These are phyloP conservation scores for Gentiana straminea DNA, from an alignment of 257 asterid species.

Conservation along the genomic window DNA sequence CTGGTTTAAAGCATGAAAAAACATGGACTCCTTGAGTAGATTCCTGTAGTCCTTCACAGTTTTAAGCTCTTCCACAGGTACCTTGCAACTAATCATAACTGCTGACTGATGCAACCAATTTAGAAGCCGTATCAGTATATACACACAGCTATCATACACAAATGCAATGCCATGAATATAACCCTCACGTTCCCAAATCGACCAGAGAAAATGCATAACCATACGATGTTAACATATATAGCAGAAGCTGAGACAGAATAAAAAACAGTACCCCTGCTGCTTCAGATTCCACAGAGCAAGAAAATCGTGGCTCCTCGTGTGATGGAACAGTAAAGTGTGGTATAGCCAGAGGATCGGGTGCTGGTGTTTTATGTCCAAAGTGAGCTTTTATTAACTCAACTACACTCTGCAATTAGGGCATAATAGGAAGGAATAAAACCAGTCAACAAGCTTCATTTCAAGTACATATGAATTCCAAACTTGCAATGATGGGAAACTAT, in stretches of 20 bases:
- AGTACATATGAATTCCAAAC: neutral
- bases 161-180: neutral
- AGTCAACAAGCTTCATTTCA: conserved; percentile 2
- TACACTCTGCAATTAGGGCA: conserved; percentile 49
- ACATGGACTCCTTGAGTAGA: conserved; percentile 91
- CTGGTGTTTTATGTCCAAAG: conserved; percentile 55
- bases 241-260: neutral
- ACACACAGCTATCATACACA: neutral
- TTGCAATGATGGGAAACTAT: neutral
- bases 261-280: conserved; percentile 71
- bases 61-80: conserved; percentile 59
- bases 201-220: neutral
- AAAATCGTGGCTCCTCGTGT: conserved; percentile 75
- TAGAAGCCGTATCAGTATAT: conserved; percentile 6
- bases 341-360: conserved; percentile 44
- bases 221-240: conserved; percentile 7
- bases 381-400: conserved; percentile 77
- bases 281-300: conserved; percentile 85
- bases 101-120: conserved; percentile 61
- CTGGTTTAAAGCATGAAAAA: conserved; percentile 89
- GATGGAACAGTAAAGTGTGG: conserved; percentile 72
- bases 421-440: conserved; percentile 2
- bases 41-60: conserved; percentile 75
- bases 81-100: conserved; percentile 94
- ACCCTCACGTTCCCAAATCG: neutral